Percentiles rank a stretch among this genome's conserved stretches.
phyloP scores from a whole-genome alignment of 805 yeast species.

The Suhomyces vadensis region DNA sequence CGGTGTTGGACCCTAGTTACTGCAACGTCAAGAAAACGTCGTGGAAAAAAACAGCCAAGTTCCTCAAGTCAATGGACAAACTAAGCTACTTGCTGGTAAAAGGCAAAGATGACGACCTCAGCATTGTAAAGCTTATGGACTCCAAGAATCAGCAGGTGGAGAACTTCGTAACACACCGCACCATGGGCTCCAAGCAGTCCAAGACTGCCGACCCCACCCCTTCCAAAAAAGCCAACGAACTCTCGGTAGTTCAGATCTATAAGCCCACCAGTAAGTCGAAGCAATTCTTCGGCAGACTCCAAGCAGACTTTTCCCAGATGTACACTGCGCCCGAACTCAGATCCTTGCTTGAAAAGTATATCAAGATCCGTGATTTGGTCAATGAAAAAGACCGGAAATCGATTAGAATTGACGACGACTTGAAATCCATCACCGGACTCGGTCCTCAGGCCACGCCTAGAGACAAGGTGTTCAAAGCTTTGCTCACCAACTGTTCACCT shows the following conservation, averaged over 20 bases:
- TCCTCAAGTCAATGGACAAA: slow-evolving; percentile 84
- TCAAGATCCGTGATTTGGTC: slow-evolving; percentile 52
- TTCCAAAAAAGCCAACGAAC: slow-evolving; percentile 27
- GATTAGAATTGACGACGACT: slow-evolving; percentile 55
- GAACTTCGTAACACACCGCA: slow-evolving; percentile 64
- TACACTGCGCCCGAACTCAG: slow-evolving; percentile 60
- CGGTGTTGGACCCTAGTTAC: slow-evolving; percentile 54
- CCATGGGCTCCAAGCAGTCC: slow-evolving; percentile 19
- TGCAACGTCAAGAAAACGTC: slow-evolving; percentile 75
- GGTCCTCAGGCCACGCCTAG: slow-evolving; percentile 34
- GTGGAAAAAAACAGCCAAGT: slow-evolving; percentile 88
- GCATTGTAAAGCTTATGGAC: slow-evolving; percentile 52
- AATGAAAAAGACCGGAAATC: slow-evolving; percentile 52
- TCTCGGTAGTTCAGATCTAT: slow-evolving; percentile 43
- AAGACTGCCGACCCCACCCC: slow-evolving; percentile 20
- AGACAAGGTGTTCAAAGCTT: slow-evolving; percentile 46
- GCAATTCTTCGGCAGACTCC: slow-evolving; percentile 46
- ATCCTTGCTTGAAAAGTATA: slow-evolving; percentile 54
- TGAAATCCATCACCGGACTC: slow-evolving; percentile 45
- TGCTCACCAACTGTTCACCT: slow-evolving; percentile 50
- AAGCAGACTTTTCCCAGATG: slow-evolving; percentile 35
- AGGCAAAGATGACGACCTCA: slow-evolving; percentile 83
- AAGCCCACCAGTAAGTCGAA: slow-evolving; percentile 57
- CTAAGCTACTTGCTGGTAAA: slow-evolving; percentile 64
- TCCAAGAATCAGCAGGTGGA: slow-evolving; percentile 49